Conservation (phyloP, 352 stramenopile species). For the Phytophthora macrochlamydospora region DNA sequence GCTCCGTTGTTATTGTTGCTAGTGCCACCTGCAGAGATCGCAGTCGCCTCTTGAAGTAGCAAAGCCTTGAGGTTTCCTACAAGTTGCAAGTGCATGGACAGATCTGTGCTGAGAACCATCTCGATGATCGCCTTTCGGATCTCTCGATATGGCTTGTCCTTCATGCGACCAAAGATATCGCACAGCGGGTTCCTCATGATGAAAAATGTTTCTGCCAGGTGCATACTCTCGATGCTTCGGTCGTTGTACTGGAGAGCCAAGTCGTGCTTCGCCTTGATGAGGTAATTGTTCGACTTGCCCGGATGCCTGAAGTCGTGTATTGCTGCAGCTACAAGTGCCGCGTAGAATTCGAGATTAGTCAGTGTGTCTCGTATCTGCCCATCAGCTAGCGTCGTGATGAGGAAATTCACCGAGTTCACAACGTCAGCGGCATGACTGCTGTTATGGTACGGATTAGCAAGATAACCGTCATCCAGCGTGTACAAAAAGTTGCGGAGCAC, state of each 20-base stretch:
- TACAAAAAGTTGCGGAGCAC: constrained; percentile 84
- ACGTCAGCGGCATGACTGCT: constrained; percentile 80
- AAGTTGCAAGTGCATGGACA: constrained; percentile 84
- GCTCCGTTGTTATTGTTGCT: constrained; percentile 21
- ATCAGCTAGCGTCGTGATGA: constrained; percentile 72
- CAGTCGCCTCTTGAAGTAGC: constrained; percentile 66
- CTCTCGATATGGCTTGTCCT: constrained; percentile 76
- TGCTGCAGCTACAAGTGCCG: constrained; percentile 73
- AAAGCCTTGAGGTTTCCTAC: constrained; percentile 80
- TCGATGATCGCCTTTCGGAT: constrained; percentile 87
- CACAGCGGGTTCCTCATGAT: constrained; percentile 72
- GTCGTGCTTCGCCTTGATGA: constrained; percentile 80
- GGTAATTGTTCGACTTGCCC: constrained; percentile 87
- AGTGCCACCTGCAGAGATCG: constrained; percentile 7
- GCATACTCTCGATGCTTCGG: constrained; percentile 87
- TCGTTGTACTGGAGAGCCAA: constrained; percentile 88
- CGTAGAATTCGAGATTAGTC: constrained; percentile 83
- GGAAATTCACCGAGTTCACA: constrained; percentile 84
- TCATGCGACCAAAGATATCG: constrained; percentile 85
- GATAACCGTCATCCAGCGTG: constrained; percentile 75
- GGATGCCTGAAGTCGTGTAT: constrained; percentile 89
- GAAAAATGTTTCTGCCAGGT: constrained; percentile 86
- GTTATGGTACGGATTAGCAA: constrained; percentile 84
- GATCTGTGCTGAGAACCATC: constrained; percentile 88
- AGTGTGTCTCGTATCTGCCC: constrained; percentile 76